A percentile compares a stretch with the other conserved stretches of the same genome.
These are phyloP conservation scores for Pyrus hybrid DNA, from an alignment of 331 rosid genomes.

Conservation along the genomic window DNA sequence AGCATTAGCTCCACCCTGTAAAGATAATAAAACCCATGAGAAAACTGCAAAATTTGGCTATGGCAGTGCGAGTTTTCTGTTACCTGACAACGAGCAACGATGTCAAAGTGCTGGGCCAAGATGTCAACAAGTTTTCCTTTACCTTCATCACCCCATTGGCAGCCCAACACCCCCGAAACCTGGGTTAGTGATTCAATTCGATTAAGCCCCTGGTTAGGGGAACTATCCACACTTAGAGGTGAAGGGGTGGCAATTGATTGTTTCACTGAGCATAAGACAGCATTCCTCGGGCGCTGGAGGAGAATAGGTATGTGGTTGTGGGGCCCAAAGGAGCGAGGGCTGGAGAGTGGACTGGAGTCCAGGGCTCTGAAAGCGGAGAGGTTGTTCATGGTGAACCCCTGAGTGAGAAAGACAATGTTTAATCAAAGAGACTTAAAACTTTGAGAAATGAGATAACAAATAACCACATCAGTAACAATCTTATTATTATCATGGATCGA, in stretches of 20 bases:
- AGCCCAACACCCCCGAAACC: slow-evolving; percentile 85
- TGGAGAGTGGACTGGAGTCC: slow-evolving; percentile 21
- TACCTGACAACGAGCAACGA: slow-evolving; percentile 98
- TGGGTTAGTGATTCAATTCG: slow-evolving; percentile 71
- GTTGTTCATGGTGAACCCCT: slow-evolving; percentile 23
- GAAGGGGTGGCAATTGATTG: slow-evolving; percentile 31
- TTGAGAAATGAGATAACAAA: neutral
- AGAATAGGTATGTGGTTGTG: neutral
- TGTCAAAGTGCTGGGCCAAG: slow-evolving; percentile 76
- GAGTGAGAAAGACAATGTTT: neutral
- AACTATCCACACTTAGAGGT: slow-evolving; percentile 37
- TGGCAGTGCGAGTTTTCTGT: neutral
- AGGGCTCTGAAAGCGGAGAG: slow-evolving; percentile 36
- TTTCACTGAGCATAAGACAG: slow-evolving; percentile 39
- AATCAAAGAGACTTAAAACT: neutral
- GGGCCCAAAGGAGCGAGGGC: neutral
- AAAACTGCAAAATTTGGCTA: neutral
- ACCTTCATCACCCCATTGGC: slow-evolving; percentile 99
- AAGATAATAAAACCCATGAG: neutral
- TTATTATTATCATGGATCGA: neutral
- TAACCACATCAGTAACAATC: neutral
- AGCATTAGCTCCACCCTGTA: slow-evolving; percentile 93
- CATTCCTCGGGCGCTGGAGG: slow-evolving; percentile 16
- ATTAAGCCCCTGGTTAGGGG: slow-evolving; percentile 10
- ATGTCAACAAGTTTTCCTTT: slow-evolving; percentile 90